Percentiles rank a stretch among this genome's conserved stretches.
phyloP scores from a whole-genome alignment of 345 rosid genomes.

The Syzygium oleosum region DNA sequence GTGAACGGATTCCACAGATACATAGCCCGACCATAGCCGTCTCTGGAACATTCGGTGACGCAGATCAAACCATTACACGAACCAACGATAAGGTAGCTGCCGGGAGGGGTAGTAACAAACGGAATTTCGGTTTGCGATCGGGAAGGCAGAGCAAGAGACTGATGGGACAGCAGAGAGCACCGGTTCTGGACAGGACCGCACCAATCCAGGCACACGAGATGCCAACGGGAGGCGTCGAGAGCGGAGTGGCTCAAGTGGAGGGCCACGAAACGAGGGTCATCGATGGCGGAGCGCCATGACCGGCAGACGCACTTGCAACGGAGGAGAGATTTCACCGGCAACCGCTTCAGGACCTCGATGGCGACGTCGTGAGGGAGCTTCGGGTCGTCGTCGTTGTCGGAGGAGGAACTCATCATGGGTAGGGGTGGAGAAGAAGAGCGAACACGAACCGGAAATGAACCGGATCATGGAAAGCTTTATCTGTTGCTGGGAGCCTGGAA shows the following conservation, averaged over 20 bases:
- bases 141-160: neutral
- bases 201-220: neutral
- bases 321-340: neutral
- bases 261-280: neutral
- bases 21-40: rapidly evolving
- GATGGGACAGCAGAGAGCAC: neutral
- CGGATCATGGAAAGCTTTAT: too few relatives aligned
- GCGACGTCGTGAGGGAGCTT: neutral
- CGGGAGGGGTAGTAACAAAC: neutral
- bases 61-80: neutral
- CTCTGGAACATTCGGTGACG: neutral
- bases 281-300: neutral
- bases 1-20: neutral
- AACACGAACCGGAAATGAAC: neutral
- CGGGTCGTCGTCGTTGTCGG: neutral
- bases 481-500: too few relatives aligned
- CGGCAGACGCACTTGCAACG: neutral
- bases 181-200: neutral
- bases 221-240: neutral
- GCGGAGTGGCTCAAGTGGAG: neutral
- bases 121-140: neutral
- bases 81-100: neutral
- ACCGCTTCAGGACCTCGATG: neutral
- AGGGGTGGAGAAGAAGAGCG: neutral
- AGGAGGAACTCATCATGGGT: neutral